Percentiles rank a stretch among this genome's conserved stretches.
Evolutionary conservation across 768 basidiomycete species (phyloP).

Genomic region (Psilocybe azurescens): DNA sequence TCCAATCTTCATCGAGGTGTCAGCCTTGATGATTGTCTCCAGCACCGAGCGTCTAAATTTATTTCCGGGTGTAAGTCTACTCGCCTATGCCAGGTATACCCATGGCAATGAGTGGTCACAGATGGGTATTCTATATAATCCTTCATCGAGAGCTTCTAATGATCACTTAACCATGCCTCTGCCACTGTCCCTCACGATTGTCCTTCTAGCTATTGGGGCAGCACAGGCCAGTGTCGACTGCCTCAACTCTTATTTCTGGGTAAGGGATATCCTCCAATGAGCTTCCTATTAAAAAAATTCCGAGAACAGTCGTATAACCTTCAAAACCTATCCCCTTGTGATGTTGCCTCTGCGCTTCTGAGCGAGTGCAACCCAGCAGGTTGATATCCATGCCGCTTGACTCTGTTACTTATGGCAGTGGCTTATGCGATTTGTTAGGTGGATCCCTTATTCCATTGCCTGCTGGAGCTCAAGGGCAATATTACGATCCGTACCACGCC

Average conservation of each 20-base stretch:
- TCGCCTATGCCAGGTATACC: background rate
- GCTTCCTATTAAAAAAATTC: too few relatives aligned
- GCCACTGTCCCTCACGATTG: background rate
- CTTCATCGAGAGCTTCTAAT: background rate
- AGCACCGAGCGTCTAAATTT: too few relatives aligned
- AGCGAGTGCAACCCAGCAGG: background rate
- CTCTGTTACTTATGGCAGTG: background rate
- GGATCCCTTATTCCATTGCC: background rate
- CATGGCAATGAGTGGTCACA: background rate
- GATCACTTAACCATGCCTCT: background rate
- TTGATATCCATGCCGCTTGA: background rate
- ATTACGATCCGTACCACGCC: background rate
- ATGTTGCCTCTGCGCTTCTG: background rate
- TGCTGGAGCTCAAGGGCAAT: background rate
- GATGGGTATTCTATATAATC: background rate
- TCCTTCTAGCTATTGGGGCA: too few relatives aligned
- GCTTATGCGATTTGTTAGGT: background rate
- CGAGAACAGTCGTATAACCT: background rate
- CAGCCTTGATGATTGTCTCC: too few relatives aligned
- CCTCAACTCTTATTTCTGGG: background rate
- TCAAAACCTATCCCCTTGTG: background rate
- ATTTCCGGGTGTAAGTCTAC: too few relatives aligned
- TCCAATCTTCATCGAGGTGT: too few relatives aligned
- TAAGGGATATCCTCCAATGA: background rate
- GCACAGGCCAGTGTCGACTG: background rate